Conservation (phyloP, 352 stramenopile genomes). For the Pythium coloratum region DNA sequence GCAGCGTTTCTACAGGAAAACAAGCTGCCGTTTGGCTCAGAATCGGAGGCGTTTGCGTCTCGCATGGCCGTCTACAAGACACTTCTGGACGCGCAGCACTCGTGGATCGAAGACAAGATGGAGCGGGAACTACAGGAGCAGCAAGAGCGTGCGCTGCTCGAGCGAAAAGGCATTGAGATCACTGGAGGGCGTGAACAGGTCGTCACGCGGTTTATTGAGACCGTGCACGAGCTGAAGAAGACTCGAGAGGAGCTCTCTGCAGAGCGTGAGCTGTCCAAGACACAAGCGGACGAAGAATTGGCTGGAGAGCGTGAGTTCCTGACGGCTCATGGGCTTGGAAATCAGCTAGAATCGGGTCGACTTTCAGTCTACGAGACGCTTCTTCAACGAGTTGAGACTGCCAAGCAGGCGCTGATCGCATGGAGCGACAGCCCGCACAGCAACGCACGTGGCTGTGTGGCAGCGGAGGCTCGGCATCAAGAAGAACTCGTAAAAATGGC, state of each 20-base stretch:
- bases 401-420: background rate
- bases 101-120: slow-evolving; percentile 63
- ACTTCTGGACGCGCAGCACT: slow-evolving; percentile 45
- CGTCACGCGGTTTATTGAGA: slow-evolving; percentile 30
- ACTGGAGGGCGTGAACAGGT: slow-evolving; percentile 22
- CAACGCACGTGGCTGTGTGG: slow-evolving; percentile 9
- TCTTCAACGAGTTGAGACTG: slow-evolving; percentile 5
- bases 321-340: slow-evolving; percentile 1
- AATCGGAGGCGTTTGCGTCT: slow-evolving; percentile 15
- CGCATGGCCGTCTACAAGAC: slow-evolving; percentile 42
- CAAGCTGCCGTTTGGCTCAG: slow-evolving; percentile 8
- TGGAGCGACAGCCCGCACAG: slow-evolving; percentile 23
- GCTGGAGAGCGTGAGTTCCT: slow-evolving; percentile 7
- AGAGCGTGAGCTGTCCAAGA: background rate
- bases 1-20: slow-evolving; percentile 15
- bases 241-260: background rate
- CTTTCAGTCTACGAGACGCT: slow-evolving; percentile 17
- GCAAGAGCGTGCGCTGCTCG: slow-evolving; percentile 36
- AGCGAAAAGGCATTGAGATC: slow-evolving; percentile 28
- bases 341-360: background rate
- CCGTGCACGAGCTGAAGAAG: background rate
- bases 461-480: slow-evolving; percentile 9
- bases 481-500: slow-evolving; percentile 4
- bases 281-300: background rate
- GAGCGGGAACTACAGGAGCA: slow-evolving; percentile 41